Conservation (phyloP, 1,284 basidiomycete species). For the Malassezia obtusa region DNA sequence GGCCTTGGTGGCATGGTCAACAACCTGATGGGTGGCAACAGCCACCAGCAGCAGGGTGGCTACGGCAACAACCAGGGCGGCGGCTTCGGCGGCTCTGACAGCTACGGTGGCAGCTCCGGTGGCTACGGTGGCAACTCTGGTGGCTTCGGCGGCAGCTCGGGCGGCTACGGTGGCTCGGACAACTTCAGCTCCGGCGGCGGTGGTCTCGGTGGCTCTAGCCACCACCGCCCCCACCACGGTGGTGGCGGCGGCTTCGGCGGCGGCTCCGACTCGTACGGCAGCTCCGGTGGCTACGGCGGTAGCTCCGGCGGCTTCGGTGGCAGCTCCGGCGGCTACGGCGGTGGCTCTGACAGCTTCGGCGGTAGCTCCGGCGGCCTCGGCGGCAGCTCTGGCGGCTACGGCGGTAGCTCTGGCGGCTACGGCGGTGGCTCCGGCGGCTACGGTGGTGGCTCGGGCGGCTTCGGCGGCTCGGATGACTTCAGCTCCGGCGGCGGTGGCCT, state of each 20-base stretch:
- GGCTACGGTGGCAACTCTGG: slow-evolving; percentile 13
- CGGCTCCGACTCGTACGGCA: slow-evolving; percentile 10
- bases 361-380: too few species aligned
- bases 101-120: slow-evolving; percentile 8
- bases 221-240: slow-evolving; percentile 15
- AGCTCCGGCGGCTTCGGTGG: slow-evolving; percentile 15
- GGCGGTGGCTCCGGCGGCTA: slow-evolving; percentile 1
- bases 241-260: slow-evolving; percentile 8
- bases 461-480: not conserved
- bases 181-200: not conserved
- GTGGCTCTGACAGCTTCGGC: slow-evolving; percentile 9
- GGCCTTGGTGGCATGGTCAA: not conserved
- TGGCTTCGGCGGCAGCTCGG: not conserved
- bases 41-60: not conserved
- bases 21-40: not conserved
- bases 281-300: slow-evolving; percentile 13
- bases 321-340: slow-evolving; percentile 16
- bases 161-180: slow-evolving; percentile 2
- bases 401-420: slow-evolving; percentile 2
- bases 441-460: not conserved
- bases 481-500: not conserved
- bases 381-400: slow-evolving; percentile 2
- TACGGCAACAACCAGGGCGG: not conserved
- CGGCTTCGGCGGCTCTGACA: slow-evolving; percentile 1
- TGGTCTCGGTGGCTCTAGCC: not conserved